Conservation (phyloP, 176 grass and related monocot genomes). For the Calamus simplicifolius region DNA sequence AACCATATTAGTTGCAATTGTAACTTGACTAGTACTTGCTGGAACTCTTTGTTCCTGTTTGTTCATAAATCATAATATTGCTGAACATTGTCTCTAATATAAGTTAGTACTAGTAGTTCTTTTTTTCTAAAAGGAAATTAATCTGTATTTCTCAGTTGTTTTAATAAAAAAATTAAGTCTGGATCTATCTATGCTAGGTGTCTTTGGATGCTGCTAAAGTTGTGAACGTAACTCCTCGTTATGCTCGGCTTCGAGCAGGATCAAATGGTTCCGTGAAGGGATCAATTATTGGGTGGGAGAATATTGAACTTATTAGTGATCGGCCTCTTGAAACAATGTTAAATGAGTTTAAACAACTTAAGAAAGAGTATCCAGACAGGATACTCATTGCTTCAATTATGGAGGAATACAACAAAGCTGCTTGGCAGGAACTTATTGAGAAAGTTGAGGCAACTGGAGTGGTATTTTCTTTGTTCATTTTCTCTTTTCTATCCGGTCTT, state of each 20-base stretch:
- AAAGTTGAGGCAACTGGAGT: conserved; percentile 81
- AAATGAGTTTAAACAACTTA: conserved; percentile 85
- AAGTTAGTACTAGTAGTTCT: no score
- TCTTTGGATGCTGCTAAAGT: conserved; percentile 90
- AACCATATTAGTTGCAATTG: no score
- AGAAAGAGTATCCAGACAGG: conserved; percentile 86
- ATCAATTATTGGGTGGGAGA: conserved; percentile 91
- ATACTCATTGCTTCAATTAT: conserved; percentile 97
- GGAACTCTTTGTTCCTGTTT: no score
- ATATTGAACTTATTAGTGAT: conserved; percentile 97
- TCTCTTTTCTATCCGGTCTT: no score
- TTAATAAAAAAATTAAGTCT: neutral
- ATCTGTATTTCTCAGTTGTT: no score
- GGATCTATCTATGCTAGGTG: conserved; percentile 36
- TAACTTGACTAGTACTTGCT: no score
- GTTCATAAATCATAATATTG: no score
- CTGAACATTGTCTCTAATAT: no score
- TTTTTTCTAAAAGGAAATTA: no score
- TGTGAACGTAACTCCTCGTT: conserved; percentile 93
- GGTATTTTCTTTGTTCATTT: conserved; percentile 6
- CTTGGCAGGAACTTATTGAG: conserved; percentile 97
- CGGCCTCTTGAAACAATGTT: conserved; percentile 89
- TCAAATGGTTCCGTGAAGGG: conserved; percentile 74
- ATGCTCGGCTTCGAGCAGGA: conserved; percentile 70
- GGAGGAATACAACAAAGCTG: conserved; percentile 96